These are phyloP conservation scores for Phanerochaete carnosa DNA, from an alignment of 768 basidiomycete species.

Conservation along the genomic window DNA sequence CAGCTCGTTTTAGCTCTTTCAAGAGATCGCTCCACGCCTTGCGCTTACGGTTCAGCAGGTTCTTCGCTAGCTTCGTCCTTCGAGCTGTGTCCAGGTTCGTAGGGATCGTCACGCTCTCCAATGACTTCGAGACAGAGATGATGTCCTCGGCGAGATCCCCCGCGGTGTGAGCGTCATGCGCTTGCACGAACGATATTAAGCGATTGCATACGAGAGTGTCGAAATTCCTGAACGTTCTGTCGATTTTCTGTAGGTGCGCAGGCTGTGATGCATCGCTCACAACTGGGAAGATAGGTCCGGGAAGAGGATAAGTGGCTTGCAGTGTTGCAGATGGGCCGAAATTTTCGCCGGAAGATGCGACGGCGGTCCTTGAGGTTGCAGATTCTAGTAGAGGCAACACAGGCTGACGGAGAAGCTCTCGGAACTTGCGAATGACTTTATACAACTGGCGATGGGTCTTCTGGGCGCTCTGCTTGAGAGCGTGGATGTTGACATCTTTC, in stretches of 20 bases:
- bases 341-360: neutral
- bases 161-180: constrained; percentile 38
- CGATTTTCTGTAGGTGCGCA: constrained; percentile 45
- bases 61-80: constrained; percentile 64
- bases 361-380: neutral
- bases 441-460: constrained; percentile 89
- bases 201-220: constrained; percentile 37
- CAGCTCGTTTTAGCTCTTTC: constrained; percentile 80
- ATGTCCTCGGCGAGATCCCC: constrained; percentile 61
- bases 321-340: neutral
- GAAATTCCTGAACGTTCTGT: constrained; percentile 50
- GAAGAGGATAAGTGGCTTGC: neutral
- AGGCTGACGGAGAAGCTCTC: constrained; percentile 82
- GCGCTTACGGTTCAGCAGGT: constrained; percentile 75
- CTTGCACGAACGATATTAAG: constrained; percentile 41
- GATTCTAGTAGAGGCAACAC: constrained; percentile 35
- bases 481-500: constrained; percentile 96
- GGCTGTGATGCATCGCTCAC: constrained; percentile 13
- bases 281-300: constrained; percentile 8
- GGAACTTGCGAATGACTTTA: constrained; percentile 87
- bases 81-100: constrained; percentile 41
- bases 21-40: constrained; percentile 90
- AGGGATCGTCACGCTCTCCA: constrained; percentile 47
- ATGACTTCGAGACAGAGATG: constrained; percentile 54
- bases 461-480: constrained; percentile 87